A percentile compares a stretch with the other conserved stretches of the same genome.
phyloP scores from a whole-genome alignment of 1,284 basidiomycete species.

The Ceratorhiza oryzae-sativae region DNA sequence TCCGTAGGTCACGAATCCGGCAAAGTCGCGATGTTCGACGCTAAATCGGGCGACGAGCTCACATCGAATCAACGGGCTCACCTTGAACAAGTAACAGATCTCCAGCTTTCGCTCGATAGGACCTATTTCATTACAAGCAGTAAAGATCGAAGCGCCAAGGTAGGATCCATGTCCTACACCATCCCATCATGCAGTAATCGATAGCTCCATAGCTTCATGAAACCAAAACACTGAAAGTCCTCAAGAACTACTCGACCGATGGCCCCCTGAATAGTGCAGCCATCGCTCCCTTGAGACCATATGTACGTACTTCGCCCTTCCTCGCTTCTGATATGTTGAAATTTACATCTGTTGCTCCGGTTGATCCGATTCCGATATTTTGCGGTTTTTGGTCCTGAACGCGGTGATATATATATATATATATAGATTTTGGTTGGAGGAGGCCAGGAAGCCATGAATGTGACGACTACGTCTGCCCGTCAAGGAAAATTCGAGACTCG shows the following conservation, averaged over 20 bases:
- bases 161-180: constrained; percentile 56
- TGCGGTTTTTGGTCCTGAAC: no score
- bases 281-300: constrained; percentile 84
- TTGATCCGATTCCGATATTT: background rate
- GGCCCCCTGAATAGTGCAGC: constrained; percentile 96
- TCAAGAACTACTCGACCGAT: constrained; percentile 94
- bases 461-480: constrained; percentile 91
- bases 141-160: constrained; percentile 96
- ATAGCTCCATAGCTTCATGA: constrained; percentile 77
- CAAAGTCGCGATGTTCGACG: constrained; percentile 89
- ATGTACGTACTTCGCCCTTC: constrained; percentile 60
- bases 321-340: no score
- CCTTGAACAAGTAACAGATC: constrained; percentile 84
- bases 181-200: no score
- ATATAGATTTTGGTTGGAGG: constrained; percentile 87
- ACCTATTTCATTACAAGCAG: constrained; percentile 96
- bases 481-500: constrained; percentile 98
- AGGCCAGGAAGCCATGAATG: constrained; percentile 97
- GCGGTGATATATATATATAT: no score
- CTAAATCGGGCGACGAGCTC: constrained; percentile 87
- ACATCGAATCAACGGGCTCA: constrained; percentile 84
- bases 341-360: no score
- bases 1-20: constrained; percentile 82
- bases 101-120: constrained; percentile 89
- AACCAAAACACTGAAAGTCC: constrained; percentile 83